Evolutionary conservation across 1,139 yeast species (phyloP), one percentile per base, ranked within the genome.

Genomic region (Hyphopichia fennica): DNA sequence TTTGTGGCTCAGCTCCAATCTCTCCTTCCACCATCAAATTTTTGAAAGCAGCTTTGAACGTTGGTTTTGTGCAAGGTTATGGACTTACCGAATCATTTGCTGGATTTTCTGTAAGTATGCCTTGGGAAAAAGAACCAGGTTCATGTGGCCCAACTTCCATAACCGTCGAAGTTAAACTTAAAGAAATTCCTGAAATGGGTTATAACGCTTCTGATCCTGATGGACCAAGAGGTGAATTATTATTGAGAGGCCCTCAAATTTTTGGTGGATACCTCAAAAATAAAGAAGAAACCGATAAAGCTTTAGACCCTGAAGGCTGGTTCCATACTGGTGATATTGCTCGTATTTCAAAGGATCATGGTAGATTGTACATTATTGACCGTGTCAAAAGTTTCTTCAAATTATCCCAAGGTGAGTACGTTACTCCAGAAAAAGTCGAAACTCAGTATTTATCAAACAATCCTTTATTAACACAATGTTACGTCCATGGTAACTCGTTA

Each of bases 381-480:
- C 74, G 95, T 47, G 90, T 85, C 37, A 86, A 86, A 69, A 86
- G 86, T 62, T 85, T 86, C 66, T 86, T 85, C 74, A 86, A 86
- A 62, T 72, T 86, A 53, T 78, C 91, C 1, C 95, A 86, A 62
- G 95, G 95, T 45, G 95, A 86, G 61, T 86, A 86, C 60, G 79
- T 86, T 42, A 84, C 90, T 2, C 91, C 93, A 2, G 95, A 86
- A 57, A 82, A 79, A 60, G 81, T 86, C 48, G 95, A 86, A 57
- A 83, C 81, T 55, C 65, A 68, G 19, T 84, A 85, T 54, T 65
- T 82, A 37, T 72, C 86, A 3, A 62, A 68, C 14, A 75, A 79
- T 49, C 74, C 84, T 6, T 58, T 77, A 18, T 55, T 79, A 20
- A 63, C 77, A 9, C 90, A 84, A 58, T 57, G 80, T 15, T 84